Conservation (phyloP, 768 basidiomycete genomes). For the Psilocybe sp. region DNA sequence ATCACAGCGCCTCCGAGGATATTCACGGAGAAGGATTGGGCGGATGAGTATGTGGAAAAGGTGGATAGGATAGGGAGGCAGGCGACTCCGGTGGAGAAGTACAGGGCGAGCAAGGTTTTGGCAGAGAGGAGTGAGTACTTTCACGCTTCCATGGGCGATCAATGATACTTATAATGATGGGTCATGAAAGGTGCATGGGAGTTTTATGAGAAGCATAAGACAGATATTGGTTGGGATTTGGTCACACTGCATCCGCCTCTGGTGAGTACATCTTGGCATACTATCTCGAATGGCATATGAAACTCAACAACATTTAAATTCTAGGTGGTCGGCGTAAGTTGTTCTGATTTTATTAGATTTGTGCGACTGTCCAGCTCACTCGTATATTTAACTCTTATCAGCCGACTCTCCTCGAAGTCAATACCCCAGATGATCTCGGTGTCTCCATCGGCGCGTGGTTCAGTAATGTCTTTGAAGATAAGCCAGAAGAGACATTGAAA, state of each 20-base stretch:
- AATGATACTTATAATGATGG: not conserved
- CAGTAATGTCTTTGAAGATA: constrained; percentile 17
- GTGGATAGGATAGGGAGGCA: constrained; percentile 48
- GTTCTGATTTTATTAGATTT: not conserved
- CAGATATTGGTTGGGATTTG: constrained; percentile 46
- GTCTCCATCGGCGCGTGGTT: constrained; percentile 19
- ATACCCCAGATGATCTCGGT: no score
- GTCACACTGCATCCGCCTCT: constrained; percentile 52
- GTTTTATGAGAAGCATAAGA: constrained; percentile 40
- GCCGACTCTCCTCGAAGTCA: no score
- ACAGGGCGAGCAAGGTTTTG: constrained; percentile 61
- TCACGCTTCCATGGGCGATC: not conserved
- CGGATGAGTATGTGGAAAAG: constrained; percentile 40
- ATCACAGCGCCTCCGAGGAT: not conserved
- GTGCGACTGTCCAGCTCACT: no score
- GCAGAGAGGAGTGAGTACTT: constrained; percentile 51
- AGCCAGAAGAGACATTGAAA: constrained; percentile 15
- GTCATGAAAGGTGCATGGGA: constrained; percentile 35
- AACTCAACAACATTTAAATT: not conserved
- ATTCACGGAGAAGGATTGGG: constrained; percentile 21
- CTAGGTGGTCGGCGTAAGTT: constrained; percentile 8
- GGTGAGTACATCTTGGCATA: constrained; percentile 23
- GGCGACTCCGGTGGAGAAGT: constrained; percentile 36
- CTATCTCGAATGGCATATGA: not conserved
- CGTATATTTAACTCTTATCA: no score